Evolutionary conservation across 495 filamentous ascomycete genomes (phyloP).

Genomic region (Penicillium paradoxum): DNA sequence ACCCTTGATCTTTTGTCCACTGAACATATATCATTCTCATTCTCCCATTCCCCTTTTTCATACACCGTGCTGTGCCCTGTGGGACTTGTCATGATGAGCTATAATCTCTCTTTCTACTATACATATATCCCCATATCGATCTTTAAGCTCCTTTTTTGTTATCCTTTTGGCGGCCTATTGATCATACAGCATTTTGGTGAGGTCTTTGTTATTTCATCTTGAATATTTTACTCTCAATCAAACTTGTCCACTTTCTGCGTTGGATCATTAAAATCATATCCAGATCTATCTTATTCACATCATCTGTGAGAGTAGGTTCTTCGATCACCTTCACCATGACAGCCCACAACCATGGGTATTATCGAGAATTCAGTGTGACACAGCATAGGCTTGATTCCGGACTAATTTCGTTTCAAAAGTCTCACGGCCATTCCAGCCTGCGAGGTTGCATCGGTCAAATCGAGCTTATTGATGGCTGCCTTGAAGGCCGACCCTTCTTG

Average conservation of each 20-base stretch:
- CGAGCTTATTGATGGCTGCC: neutral
- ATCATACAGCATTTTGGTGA: neutral
- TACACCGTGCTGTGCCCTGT: neutral
- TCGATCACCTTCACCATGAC: too few relatives aligned
- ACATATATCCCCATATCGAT: conserved; percentile 5
- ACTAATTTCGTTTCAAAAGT: neutral
- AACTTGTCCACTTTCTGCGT: neutral
- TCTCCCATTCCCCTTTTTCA: neutral
- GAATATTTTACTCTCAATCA: neutral
- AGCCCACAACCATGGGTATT: neutral
- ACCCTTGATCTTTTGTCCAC: neutral
- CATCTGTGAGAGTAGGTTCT: too few relatives aligned
- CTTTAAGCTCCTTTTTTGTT: neutral
- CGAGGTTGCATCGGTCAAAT: neutral
- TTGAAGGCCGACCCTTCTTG: neutral
- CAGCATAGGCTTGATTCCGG: neutral
- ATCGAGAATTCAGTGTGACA: neutral
- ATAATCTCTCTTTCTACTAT: conserved; percentile 3
- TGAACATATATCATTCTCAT: neutral
- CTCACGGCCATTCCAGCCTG: neutral
- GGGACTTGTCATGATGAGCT: neutral
- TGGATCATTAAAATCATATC: neutral
- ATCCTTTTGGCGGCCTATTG: neutral
- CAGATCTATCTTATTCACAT: too few relatives aligned
- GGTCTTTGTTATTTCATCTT: neutral